Base-by-base conservation (phyloP, 768 basidiomycete species). In the Nidularia sp. region DNA sequence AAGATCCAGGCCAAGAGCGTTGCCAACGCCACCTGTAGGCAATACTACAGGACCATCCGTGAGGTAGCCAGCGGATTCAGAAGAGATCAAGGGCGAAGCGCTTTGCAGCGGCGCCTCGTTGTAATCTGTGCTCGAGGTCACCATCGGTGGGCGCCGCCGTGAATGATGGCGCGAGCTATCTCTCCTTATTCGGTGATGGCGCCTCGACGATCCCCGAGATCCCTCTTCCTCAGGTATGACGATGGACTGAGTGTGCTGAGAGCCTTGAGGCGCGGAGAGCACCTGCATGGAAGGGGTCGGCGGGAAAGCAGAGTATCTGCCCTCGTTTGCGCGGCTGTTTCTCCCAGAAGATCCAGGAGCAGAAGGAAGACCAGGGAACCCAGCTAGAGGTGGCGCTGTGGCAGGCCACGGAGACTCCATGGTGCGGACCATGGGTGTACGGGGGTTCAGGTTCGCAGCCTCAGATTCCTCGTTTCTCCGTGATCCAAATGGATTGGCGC, bases 1-100 rank as follows among this genome's bases (percentile, higher is more conserved):
- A 32, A 71, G 57, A 18, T 66, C 67, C 31, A 69, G 60, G 10
- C 36, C 36, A 39, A 39, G 36, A 39, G 67, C 64, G 54, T 70
- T 66, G 12, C 49, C 49, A 50, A 41, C 49, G 39, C 34, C 10
- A 18, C 18, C 18, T 18, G 18, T 18, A 18, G 18, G 18, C 18
- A 18, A 18, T 18, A 18, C 18, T 7, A 50, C 36, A 39, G 49
- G 49, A 7, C 34, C 45, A 47, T 56, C 55, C 5, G 57, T 52
- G 36, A 15, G 9, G 15, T 39, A 39, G 15, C 36, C 15, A 9
- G 36, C 15, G 9, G 9, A 9, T 9, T 9, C 9, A 15, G 36
- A 9, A 39, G 36, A 39, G 15, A 39, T 15, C 9, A 39, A 9
- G 9, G 36, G 36, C 18, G 18, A 18, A 9, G 36, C 36, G 15